Conservation (phyloP, 768 basidiomycete species). For the Collybiopsis confluens region DNA sequence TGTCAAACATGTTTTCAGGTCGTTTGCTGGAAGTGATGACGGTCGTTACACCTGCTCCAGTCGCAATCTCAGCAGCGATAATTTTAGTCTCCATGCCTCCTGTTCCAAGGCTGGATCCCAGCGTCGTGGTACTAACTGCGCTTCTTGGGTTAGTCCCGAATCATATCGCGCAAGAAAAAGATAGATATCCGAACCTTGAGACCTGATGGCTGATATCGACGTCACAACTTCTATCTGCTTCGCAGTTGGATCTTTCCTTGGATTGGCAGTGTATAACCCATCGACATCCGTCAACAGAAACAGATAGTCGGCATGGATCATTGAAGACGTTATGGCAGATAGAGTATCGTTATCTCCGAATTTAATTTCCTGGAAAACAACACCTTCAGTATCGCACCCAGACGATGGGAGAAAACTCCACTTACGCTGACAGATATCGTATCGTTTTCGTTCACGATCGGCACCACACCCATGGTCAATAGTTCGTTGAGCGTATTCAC, state of each 20-base stretch:
- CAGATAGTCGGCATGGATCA: slow-evolving; percentile 97
- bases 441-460: slow-evolving; percentile 99
- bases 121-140: slow-evolving; percentile 85
- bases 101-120: slow-evolving; percentile 91
- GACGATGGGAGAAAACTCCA: slow-evolving; percentile 12
- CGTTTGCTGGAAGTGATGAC: slow-evolving; percentile 83
- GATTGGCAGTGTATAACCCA: slow-evolving; percentile 92
- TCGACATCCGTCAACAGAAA: slow-evolving; percentile 97
- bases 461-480: slow-evolving; percentile 89
- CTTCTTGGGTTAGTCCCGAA: not conserved
- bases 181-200: slow-evolving; percentile 54
- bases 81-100: slow-evolving; percentile 99
- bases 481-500: slow-evolving; percentile 93
- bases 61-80: slow-evolving; percentile 96
- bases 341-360: slow-evolving; percentile 99
- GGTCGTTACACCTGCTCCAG: slow-evolving; percentile 90
- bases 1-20: slow-evolving; percentile 68
- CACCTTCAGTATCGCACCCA: not conserved
- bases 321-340: slow-evolving; percentile 94
- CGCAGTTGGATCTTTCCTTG: slow-evolving; percentile 82
- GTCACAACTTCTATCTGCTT: slow-evolving; percentile 77
- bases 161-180: not conserved
- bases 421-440: slow-evolving; percentile 95
- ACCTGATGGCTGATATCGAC: slow-evolving; percentile 77
- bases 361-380: slow-evolving; percentile 84